A percentile compares a stretch with the other conserved stretches of the same genome.
Conservation (phyloP, 768 basidiomycete species). For the Kwoniella sp. region DNA sequence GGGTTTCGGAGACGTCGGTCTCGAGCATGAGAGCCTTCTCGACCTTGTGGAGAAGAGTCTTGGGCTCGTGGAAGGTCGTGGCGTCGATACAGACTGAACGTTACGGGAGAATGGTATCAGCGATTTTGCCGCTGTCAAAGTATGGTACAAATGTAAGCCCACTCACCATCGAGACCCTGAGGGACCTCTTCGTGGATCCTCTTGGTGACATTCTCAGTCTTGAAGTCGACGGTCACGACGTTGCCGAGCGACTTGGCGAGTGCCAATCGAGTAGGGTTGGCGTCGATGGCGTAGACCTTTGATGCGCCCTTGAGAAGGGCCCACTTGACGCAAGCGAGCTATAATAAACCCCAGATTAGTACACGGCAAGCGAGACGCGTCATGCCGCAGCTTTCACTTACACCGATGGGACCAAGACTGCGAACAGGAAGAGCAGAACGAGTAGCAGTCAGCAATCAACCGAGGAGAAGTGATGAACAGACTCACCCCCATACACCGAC, state of each 20-base stretch:
- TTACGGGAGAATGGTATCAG: not conserved
- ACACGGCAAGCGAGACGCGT: not conserved
- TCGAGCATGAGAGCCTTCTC: conserved; percentile 74
- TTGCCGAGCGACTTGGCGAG: conserved; percentile 58
- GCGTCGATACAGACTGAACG: conserved; percentile 46
- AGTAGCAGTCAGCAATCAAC: not conserved
- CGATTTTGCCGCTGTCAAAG: too few relatives aligned
- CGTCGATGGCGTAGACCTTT: conserved; percentile 73
- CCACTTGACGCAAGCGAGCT: conserved; percentile 60
- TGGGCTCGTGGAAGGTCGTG: conserved; percentile 71
- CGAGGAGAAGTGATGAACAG: not conserved
- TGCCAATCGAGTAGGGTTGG: conserved; percentile 62
- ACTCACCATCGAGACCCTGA: conserved; percentile 66
- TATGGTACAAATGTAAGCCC: too few relatives aligned
- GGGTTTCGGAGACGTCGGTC: conserved; percentile 71
- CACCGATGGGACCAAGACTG: conserved; percentile 67
- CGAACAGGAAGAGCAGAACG: not conserved
- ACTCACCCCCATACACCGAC: conserved; percentile 70
- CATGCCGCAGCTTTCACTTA: conserved; percentile 44
- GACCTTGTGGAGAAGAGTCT: conserved; percentile 67
- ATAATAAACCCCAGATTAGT: conserved; percentile 35
- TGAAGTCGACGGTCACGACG: conserved; percentile 68
- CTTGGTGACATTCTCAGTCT: conserved; percentile 64
- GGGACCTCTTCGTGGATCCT: conserved; percentile 60
- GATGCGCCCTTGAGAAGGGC: conserved; percentile 69